Evolutionary conservation across 1,284 basidiomycete species (phyloP), one percentile per base, ranked within the genome.

Genomic region (Ceratobasidium sp.): DNA sequence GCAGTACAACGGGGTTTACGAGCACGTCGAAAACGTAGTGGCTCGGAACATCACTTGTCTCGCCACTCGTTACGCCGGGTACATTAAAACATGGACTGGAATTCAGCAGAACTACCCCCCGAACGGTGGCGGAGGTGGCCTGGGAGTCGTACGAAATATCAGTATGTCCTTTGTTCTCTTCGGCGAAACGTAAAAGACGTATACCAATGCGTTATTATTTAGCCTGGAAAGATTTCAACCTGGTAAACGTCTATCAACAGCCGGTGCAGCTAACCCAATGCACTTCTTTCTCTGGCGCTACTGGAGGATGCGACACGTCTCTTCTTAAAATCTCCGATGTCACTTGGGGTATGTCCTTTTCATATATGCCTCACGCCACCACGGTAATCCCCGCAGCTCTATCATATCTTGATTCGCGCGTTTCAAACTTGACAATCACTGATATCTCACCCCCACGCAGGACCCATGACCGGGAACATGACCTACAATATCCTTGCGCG

Each of bases 91-190:
- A 17, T 82, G 80, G 81, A 81, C 81, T 3, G 82, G 82, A 14
- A 77, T 81, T 27, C 76, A 81, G 71, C 78, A 82, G 57, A 78
- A 78, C 44, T 81, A 79, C 45, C 81, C 82, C 19, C 82, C 82
- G 1, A 83, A 83, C 65, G 81, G 80, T 77, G 82, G 82, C n/a
- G 82, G 82, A 0, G 81, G 82, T 8, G 82, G 82, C 5, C 71
- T 79, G 2, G 82, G 82, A 48, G 81, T 79, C 72, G 79, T 79
- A 78, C 66, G 66, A 5, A 57, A 69, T 29, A 76, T 81, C 50
- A 79, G 81, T 81, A 65, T 24, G 80, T 76, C 31, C 27, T 33
- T 33, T 62, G 17, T 47, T 45, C 44, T 17, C n/a, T n/a, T n/a
- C n/a, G n/a, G n/a, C n/a, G n/a, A 41, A 41, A 41, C 36, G 36